These are phyloP conservation scores for Astrothelium macrocarpum DNA, from an alignment of 495 filamentous ascomycete genomes.

Conservation along the genomic window DNA sequence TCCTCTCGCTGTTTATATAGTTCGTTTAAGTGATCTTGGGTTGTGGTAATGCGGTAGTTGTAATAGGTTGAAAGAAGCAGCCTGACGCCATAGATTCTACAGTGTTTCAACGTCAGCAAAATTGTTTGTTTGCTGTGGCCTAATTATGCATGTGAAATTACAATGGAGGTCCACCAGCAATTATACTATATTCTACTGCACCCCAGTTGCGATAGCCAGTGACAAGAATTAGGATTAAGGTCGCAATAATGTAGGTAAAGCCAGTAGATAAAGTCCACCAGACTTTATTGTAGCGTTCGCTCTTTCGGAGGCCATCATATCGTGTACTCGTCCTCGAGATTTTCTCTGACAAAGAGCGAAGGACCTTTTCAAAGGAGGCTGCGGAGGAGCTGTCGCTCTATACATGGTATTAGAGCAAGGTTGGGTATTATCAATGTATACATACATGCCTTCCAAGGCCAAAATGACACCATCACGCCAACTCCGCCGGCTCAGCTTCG, in stretches of 20 bases:
- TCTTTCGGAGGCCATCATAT: slow-evolving; percentile 61
- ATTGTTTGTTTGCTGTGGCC: too few species aligned
- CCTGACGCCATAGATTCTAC: slow-evolving; percentile 60
- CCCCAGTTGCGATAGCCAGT: slow-evolving; percentile 78
- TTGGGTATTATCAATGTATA: not conserved
- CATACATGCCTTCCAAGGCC: slow-evolving; percentile 19
- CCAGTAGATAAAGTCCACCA: slow-evolving; percentile 82
- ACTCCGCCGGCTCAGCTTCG: not conserved
- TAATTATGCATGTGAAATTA: slow-evolving; percentile 42
- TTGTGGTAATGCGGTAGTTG: slow-evolving; percentile 64
- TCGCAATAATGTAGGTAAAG: slow-evolving; percentile 80
- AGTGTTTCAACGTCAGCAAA: not conserved
- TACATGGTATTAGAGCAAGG: not conserved
- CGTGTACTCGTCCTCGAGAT: slow-evolving; percentile 61
- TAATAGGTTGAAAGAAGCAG: slow-evolving; percentile 55
- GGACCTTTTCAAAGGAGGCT: slow-evolving; percentile 83
- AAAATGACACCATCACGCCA: slow-evolving; percentile 25
- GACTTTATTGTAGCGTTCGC: slow-evolving; percentile 67
- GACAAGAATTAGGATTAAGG: slow-evolving; percentile 68
- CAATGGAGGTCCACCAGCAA: slow-evolving; percentile 71
- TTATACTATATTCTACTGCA: slow-evolving; percentile 59
- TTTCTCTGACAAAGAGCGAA: slow-evolving; percentile 69
- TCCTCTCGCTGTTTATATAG: slow-evolving; percentile 66
- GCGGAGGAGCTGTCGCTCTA: slow-evolving; percentile 77
- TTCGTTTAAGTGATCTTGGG: slow-evolving; percentile 57